phyloP scores from a whole-genome alignment of 2,329 filamentous ascomycete genomes.

The Oidium heveae region DNA sequence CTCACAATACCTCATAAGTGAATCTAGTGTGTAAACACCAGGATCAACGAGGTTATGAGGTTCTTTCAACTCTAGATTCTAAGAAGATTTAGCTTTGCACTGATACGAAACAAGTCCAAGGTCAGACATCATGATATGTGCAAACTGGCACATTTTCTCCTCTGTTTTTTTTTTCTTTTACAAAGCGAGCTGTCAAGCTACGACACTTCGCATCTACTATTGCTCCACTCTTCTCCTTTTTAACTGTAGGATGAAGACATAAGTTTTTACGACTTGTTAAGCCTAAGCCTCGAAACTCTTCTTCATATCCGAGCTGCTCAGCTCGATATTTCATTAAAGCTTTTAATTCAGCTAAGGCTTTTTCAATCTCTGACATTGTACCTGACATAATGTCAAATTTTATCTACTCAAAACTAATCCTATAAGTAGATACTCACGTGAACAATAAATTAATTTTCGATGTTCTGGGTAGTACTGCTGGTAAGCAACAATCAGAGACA shows the following conservation, averaged over 20 bases:
- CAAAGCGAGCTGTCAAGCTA: slow-evolving; percentile 85
- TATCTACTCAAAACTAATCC: neutral
- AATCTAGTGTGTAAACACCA: slow-evolving; percentile 88
- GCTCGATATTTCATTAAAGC: slow-evolving; percentile 85
- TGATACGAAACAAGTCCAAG: neutral
- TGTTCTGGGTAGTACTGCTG: slow-evolving; percentile 85
- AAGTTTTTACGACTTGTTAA: slow-evolving; percentile 92
- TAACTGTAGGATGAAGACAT: slow-evolving; percentile 87
- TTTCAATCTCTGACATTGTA: slow-evolving; percentile 99
- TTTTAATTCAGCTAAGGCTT: slow-evolving; percentile 77
- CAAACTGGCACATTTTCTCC: slow-evolving; percentile 89
- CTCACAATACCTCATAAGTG: slow-evolving; percentile 70
- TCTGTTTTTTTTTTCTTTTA: slow-evolving; percentile 89
- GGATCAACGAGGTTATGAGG: slow-evolving; percentile 86
- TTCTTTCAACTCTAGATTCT: slow-evolving; percentile 85
- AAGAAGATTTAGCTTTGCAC: slow-evolving; percentile 7
- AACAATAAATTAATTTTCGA: slow-evolving; percentile 94
- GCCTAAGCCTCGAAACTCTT: slow-evolving; percentile 81
- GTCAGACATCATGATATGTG: slow-evolving; percentile 67
- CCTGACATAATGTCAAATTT: slow-evolving; percentile 16
- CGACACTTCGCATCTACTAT: slow-evolving; percentile 91
- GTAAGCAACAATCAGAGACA: slow-evolving; percentile 90
- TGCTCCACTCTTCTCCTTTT: slow-evolving; percentile 80
- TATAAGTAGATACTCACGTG: slow-evolving; percentile 27
- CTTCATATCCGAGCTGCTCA: slow-evolving; percentile 65